phyloP scores from a whole-genome alignment of 768 basidiomycete genomes.

The Pulveroboletus frians region DNA sequence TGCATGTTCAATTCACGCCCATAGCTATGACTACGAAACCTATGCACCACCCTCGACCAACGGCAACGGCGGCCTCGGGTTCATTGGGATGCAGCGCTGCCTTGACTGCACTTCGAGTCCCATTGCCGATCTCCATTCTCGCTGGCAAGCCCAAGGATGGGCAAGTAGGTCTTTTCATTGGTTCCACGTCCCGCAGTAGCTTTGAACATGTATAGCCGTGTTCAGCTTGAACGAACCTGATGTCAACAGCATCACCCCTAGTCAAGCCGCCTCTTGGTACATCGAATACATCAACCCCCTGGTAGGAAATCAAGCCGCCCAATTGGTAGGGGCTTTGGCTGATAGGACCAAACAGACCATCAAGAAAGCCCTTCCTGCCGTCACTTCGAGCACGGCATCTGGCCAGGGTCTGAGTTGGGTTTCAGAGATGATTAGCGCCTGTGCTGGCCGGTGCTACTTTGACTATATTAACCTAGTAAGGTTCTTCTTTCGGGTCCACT shows the following conservation, averaged over 20 bases:
- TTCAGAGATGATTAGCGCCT: conserved; percentile 31
- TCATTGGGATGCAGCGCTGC: conserved; percentile 39
- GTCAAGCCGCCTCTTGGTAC: conserved; percentile 34
- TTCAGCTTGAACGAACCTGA: conserved; percentile 37
- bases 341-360: conserved; percentile 21
- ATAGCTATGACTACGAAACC: conserved; percentile 37
- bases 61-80: conserved; percentile 33
- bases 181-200: not conserved
- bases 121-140: conserved; percentile 26
- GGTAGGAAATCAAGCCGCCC: conserved; percentile 16
- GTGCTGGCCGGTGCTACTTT: conserved; percentile 32
- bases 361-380: conserved; percentile 36
- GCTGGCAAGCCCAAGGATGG: conserved; percentile 31
- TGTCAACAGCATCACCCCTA: conserved; percentile 26
- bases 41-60: conserved; percentile 31
- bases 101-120: conserved; percentile 35
- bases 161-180: conserved; percentile 21
- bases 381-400: conserved; percentile 30
- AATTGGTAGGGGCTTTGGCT: not conserved
- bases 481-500: not conserved
- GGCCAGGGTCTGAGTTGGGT: conserved; percentile 35
- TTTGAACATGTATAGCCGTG: conserved; percentile 18
- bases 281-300: conserved; percentile 34
- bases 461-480: conserved; percentile 34
- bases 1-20: not conserved